phyloP scores from a whole-genome alignment of 2,329 filamentous ascomycete genomes.

The Trichoderma pleuroti region DNA sequence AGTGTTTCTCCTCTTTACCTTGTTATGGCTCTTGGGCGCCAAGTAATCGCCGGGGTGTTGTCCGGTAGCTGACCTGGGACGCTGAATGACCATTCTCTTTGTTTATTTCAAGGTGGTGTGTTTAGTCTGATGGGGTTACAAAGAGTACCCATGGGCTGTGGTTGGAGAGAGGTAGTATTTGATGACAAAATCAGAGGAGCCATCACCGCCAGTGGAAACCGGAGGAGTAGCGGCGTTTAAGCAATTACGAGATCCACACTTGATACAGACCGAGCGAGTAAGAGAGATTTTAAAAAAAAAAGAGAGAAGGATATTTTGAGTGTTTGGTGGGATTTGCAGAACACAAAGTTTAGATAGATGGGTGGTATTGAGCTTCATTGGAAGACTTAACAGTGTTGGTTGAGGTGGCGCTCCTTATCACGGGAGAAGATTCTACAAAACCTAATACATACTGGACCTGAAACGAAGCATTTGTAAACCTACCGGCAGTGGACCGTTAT shows the following conservation, averaged over 20 bases:
- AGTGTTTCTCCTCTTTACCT: too few species aligned
- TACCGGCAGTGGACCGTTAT: background rate
- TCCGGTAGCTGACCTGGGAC: too few species aligned
- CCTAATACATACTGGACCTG: background rate
- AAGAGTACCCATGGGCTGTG: background rate
- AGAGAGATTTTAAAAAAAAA: too few species aligned
- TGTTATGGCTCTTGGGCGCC: too few species aligned
- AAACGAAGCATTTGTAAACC: background rate
- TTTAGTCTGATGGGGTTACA: background rate
- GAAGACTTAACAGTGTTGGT: background rate
- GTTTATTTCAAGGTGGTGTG: background rate
- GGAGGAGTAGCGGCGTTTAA: too few species aligned
- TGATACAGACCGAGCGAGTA: too few species aligned
- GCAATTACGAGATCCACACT: too few species aligned
- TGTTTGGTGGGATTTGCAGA: background rate
- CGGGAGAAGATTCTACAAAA: background rate
- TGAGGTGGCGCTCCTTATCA: background rate
- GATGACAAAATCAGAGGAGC: background rate
- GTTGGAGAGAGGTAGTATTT: background rate
- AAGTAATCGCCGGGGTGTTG: too few species aligned
- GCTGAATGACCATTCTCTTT: too few species aligned
- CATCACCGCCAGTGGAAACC: background rate
- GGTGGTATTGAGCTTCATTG: background rate
- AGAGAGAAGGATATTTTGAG: background rate
- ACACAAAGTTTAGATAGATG: background rate